A percentile compares a stretch with the other conserved stretches of the same genome.
phyloP scores from a whole-genome alignment of 2,329 filamentous ascomycete species.

The Aspergillus proliferans region DNA sequence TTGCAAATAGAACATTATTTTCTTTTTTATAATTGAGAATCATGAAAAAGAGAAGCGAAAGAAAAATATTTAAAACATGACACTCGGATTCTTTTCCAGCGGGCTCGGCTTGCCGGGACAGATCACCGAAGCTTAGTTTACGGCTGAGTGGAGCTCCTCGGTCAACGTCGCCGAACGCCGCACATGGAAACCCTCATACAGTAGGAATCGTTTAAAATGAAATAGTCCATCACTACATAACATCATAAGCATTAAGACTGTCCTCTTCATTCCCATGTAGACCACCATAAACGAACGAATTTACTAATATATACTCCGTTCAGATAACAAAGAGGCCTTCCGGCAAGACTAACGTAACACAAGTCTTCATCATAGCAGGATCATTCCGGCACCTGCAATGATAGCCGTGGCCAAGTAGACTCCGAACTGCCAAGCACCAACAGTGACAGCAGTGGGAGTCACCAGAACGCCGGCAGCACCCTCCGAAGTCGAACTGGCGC shows the following conservation, averaged over 20 bases:
- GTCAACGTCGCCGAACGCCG: not conserved
- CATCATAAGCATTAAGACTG: not conserved
- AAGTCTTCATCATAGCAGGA: constrained; percentile 36
- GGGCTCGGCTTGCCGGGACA: not conserved
- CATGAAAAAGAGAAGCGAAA: not conserved
- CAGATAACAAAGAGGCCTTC: not conserved
- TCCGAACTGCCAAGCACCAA: constrained; percentile 37
- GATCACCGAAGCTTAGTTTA: not conserved
- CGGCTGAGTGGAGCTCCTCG: not conserved
- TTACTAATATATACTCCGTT: constrained; percentile 2
- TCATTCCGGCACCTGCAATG: constrained; percentile 41
- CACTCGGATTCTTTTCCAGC: not conserved
- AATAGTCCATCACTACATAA: not conserved
- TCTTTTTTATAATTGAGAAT: not conserved
- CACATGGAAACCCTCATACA: no score
- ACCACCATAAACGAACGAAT: not conserved
- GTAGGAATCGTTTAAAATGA: not conserved
- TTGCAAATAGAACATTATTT: not conserved
- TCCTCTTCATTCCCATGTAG: not conserved
- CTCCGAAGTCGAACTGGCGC: constrained; percentile 19
- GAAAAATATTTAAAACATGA: not conserved
- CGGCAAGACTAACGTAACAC: no score
- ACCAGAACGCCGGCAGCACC: constrained; percentile 26
- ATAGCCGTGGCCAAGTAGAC: constrained; percentile 40
- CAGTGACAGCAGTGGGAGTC: constrained; percentile 29